Conservation (phyloP, 345 rosid species). For the Cardamine occulta region DNA sequence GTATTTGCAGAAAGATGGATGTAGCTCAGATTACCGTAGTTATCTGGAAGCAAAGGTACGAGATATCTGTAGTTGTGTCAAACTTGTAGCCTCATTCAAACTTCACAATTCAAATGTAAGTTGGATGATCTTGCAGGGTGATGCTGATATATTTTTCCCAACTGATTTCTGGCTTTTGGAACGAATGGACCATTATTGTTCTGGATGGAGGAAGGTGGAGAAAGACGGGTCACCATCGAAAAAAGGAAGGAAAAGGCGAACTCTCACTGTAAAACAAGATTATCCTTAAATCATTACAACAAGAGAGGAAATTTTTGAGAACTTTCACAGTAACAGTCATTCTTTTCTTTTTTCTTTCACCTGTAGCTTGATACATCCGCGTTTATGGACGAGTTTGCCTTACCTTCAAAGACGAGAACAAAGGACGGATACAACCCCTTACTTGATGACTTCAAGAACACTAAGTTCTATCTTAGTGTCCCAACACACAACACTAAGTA, state of each 20-base stretch:
- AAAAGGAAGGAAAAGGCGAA: slow-evolving; percentile 82
- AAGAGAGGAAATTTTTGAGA: slow-evolving; percentile 4
- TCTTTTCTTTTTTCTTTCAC: background rate
- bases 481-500: slow-evolving; percentile 86
- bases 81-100: background rate
- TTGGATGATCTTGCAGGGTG: slow-evolving; percentile 66
- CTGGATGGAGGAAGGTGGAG: slow-evolving; percentile 68
- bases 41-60: slow-evolving; percentile 92
- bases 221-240: slow-evolving; percentile 56
- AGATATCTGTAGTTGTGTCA: slow-evolving; percentile 15
- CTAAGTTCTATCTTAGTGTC: slow-evolving; percentile 87
- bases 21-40: slow-evolving; percentile 76
- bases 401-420: slow-evolving; percentile 84
- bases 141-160: slow-evolving; percentile 97
- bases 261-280: slow-evolving; percentile 70
- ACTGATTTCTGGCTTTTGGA: slow-evolving; percentile 95
- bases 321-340: background rate
- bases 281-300: background rate
- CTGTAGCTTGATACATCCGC: slow-evolving; percentile 79
- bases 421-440: slow-evolving; percentile 94
- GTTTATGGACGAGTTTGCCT: slow-evolving; percentile 95
- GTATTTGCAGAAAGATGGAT: slow-evolving; percentile 81
- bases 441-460: slow-evolving; percentile 93
- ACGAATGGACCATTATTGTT: slow-evolving; percentile 86
- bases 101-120: slow-evolving; percentile 18